Evolutionary conservation across 345 rosid species (phyloP), one percentile per base, ranked within the genome.

Genomic region (Heritiera littoralis): DNA sequence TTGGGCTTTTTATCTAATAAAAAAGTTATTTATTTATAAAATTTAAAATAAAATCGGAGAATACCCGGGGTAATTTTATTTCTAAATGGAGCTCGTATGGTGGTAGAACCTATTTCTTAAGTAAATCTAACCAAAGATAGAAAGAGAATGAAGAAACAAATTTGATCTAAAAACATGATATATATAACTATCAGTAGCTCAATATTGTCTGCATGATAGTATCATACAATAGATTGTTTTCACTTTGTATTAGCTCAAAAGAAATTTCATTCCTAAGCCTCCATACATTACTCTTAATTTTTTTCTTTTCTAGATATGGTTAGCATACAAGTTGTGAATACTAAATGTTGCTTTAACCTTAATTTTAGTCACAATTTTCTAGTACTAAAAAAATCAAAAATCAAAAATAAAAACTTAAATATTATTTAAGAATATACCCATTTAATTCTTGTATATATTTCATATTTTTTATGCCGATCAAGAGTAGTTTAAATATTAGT

Each of bases 61-160:
- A 55, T 55, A 55, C 38, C 76, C 55, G 76, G 76, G 55, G 65
- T 73, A 73, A 55, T 17, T 54, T 73, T 38, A 32, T 2, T 32
- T 52, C 63, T 11, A 18, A 1, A 63, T 5, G 30, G 46, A 35
- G 63, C 28, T 23, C 28, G 28, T 23, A 23, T 23, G 28, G 28
- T 23, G 28, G 28, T 23, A 23, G 28, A 23, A 23, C 28, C 28
- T 23, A 23, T 23, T 23, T 23, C 28, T 23, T 23, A 23, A 23
- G 0, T 23, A 0, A 23, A 23, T 73, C 35, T 38, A 72, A 15
- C 11, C 11, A 73, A 38, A 11, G 49, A 64, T 38, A 73, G n/a
- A 38, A 13, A 20, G 7, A 20, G 56, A 72, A 72, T 63, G 54
- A 10, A 73, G 76, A 40, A 55, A 55, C 63, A 72, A 54, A 54